Evolutionary conservation across 192 early-diverging fungal species (phyloP), one percentile per base, ranked within the genome.

Genomic region (Rhizophagus clarus): DNA sequence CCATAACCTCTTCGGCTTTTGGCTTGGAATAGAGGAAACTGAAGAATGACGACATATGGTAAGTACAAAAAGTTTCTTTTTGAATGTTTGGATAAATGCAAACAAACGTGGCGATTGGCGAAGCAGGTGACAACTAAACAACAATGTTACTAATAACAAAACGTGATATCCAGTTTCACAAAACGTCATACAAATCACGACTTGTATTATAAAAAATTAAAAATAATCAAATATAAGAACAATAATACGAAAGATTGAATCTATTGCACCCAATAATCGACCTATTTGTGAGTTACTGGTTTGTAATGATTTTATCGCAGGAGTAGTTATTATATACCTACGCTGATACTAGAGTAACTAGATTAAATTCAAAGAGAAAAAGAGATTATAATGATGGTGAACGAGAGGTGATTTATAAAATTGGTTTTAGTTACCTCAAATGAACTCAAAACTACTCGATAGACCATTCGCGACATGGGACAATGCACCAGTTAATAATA

Each of bases 221-320:
- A 90, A 78, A 56, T 77, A 67, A 49, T 87, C 86, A 45, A 90
- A 79, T 20, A 85, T 69, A 5, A 88, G 12, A 12, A 84, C 83
- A 2, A 87, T 14, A 32, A 88, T 81, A 22, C 87, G 83, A 20
- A 87, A 78, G 61, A 86, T 72, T 32, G 89, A 80, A 34, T 90
- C 89, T n/a, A 88, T 67, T 31, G 85, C 85, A 2, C 89, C 89
- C 15, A 90, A 71, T 17, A 84, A 69, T 37, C 87, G 84, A 3
- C 87, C 89, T 61, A 87, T 83, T 82, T 90, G 80, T 24, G 81
- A 79, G 81, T 47, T 24, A 90, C 85, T 80, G 9, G 85, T 88
- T 12, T 87, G 29, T 40, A 90, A 34, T 1, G 87, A 83, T 40
- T 81, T 86, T 4, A 85, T 64, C 0, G 87, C 85, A 0, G 87